Evolutionary conservation across 2,329 filamentous ascomycete species (phyloP).

Genomic region (Geosmithia putterillii): DNA sequence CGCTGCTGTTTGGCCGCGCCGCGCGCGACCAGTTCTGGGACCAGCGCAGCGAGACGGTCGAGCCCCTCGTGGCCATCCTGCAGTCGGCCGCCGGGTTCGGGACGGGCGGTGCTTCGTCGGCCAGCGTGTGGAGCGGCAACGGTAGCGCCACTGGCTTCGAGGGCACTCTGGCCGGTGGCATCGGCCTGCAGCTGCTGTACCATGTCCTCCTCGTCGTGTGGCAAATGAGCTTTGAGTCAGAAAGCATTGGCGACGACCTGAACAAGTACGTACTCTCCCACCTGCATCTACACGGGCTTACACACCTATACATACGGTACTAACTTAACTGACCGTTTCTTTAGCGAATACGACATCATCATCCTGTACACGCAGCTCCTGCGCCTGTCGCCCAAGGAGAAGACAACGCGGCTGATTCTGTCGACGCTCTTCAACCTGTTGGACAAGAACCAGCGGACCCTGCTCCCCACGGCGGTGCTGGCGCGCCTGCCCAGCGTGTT

Average conservation of each 20-base stretch:
- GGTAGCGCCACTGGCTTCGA: slow-evolving; percentile 50
- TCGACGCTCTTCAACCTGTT: slow-evolving; percentile 86
- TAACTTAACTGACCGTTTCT: slow-evolving; percentile 7
- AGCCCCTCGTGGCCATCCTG: slow-evolving; percentile 72
- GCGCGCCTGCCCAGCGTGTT: slow-evolving; percentile 64
- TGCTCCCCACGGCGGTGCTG: slow-evolving; percentile 76
- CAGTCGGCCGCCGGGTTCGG: slow-evolving; percentile 62
- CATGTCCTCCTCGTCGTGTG: slow-evolving; percentile 87
- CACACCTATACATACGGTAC: not conserved
- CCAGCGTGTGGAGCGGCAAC: slow-evolving; percentile 48
- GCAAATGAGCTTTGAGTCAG: slow-evolving; percentile 93
- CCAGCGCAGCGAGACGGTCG: slow-evolving; percentile 73
- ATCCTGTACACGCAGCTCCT: slow-evolving; percentile 87
- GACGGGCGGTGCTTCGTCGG: slow-evolving; percentile 50
- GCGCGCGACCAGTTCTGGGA: slow-evolving; percentile 82
- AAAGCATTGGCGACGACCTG: slow-evolving; percentile 58
- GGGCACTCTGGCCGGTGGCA: slow-evolving; percentile 59
- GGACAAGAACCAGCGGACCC: slow-evolving; percentile 52
- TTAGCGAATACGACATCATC: slow-evolving; percentile 86
- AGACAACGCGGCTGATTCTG: slow-evolving; percentile 84
- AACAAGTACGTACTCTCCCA: slow-evolving; percentile 59
- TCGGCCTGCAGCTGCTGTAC: slow-evolving; percentile 87
- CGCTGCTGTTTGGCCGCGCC: slow-evolving; percentile 62
- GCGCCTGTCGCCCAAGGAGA: slow-evolving; percentile 89
- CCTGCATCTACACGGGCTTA: too few relatives aligned